Evolutionary conservation across 768 basidiomycete species (phyloP), one percentile per base, ranked within the genome.

Genomic region (button mushroom (Agaricus bisporus)): DNA sequence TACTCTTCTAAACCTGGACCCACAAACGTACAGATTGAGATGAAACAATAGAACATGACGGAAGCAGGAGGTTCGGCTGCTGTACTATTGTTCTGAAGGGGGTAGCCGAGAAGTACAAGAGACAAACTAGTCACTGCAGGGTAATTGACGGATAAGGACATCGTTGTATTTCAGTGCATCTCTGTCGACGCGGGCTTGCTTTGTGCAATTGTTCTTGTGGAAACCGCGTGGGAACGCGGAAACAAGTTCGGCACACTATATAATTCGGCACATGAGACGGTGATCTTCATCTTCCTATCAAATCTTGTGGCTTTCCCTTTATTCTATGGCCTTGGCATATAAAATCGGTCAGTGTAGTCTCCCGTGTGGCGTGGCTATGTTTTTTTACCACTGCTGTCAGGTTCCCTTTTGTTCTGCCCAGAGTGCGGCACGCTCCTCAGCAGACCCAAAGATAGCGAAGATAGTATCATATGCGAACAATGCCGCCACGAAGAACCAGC

Each of bases 351-450:
- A 66, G 69, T 51, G 44, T 38, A 22, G 2, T 32, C 54, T 22
- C 14, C 25, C 20, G 15, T 29, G 18, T 26, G 11, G 17, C 11
- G 22, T 14, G 36, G 12, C 38, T 12, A 41, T 25, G 42, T 9
- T 25, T n/a, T n/a, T 22, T 8, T 7, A 28, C 11, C 15, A 38
- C 38, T 28, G 46, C 38, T 45, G 53, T 15, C 48, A 88, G 97
- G 95, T 49, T 95, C 94, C 1, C 75, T 98, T 22, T 74, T 98
- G 38, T 98, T 99, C 71, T 99, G 97, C 70, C 91, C 92, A 1
- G 76, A 83, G 55, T 99, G 97, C 60, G 93, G 93, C 12, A 95
- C 91, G 1, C 74, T 99, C 36, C 83, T 98, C 12, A 81, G 85
- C 58, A 70, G 93, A 18, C 97, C 97, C 0, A 73, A 73, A 60